phyloP scores from a whole-genome alignment of 78 protist species.

The Acrasis kona region DNA sequence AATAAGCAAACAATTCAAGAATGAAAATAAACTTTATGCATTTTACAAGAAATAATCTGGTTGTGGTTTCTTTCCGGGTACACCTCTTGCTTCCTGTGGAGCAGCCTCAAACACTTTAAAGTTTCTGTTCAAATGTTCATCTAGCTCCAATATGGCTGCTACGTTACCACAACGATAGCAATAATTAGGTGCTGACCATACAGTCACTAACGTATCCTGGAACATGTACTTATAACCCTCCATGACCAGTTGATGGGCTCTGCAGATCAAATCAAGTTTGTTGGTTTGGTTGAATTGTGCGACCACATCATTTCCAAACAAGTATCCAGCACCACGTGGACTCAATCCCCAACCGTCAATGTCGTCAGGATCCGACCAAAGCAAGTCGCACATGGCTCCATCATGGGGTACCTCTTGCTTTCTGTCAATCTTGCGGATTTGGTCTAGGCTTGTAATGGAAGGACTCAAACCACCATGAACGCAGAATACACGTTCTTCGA shows the following conservation, averaged over 20 bases:
- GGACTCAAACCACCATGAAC: constrained; percentile 99
- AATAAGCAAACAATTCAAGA: too few species aligned
- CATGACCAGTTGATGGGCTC: constrained; percentile 99
- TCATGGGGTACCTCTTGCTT: constrained; percentile 98
- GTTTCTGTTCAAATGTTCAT: constrained; percentile 67
- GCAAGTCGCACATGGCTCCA: constrained; percentile 98
- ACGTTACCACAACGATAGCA: constrained; percentile 88
- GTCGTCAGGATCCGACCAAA: constrained; percentile 99
- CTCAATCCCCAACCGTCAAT: constrained; percentile 89
- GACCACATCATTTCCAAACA: constrained; percentile 95
- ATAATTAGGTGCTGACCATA: constrained; percentile 99
- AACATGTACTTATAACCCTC: constrained; percentile 98
- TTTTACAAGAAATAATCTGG: constrained; percentile 87
- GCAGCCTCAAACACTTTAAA: constrained; percentile 36
- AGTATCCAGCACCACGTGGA: constrained; percentile 98
- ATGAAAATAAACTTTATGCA: too few species aligned
- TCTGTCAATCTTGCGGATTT: constrained; percentile 92
- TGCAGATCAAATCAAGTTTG: constrained; percentile 73
- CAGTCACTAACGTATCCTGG: constrained; percentile 87
- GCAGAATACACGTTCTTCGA: constrained; percentile 85
- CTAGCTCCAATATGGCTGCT: constrained; percentile 91
- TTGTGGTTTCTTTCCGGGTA: constrained; percentile 73
- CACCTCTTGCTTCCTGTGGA: constrained; percentile 61
- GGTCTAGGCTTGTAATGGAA: constrained; percentile 77
- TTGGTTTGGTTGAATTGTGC: constrained; percentile 79